Percentiles rank a stretch among this genome's conserved stretches.
Conservation (phyloP, 768 basidiomycete species). For the Leccinellum rugosiceps region DNA sequence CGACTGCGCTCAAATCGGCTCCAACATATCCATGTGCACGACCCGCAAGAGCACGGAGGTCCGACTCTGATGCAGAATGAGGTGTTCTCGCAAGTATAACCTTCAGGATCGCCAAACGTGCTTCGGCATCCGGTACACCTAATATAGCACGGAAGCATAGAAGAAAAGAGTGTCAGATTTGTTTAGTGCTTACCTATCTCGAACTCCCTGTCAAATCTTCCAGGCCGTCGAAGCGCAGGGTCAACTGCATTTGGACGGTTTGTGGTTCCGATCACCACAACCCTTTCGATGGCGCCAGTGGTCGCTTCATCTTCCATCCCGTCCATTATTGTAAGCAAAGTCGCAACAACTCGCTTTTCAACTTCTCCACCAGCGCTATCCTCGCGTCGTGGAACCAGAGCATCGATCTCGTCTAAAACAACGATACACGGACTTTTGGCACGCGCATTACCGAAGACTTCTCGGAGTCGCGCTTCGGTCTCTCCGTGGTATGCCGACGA, state of each 20-base stretch:
- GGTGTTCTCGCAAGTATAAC: constrained; percentile 83
- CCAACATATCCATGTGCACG: constrained; percentile 96
- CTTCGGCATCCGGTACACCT: constrained; percentile 89
- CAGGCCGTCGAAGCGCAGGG: constrained; percentile 85
- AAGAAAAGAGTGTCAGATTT: constrained; percentile 1
- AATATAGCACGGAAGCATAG: constrained; percentile 1
- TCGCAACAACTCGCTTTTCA: constrained; percentile 94
- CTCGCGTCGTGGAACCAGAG: constrained; percentile 86
- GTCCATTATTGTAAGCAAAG: constrained; percentile 90
- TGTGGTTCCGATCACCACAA: constrained; percentile 95
- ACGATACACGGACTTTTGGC: constrained; percentile 86
- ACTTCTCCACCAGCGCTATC: constrained; percentile 92
- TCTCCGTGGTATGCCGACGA: constrained; percentile 97
- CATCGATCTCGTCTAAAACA: constrained; percentile 94
- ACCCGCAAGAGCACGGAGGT: constrained; percentile 65
- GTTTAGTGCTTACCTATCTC: constrained; percentile 68
- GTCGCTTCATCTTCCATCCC: constrained; percentile 62
- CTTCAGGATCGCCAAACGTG: constrained; percentile 81
- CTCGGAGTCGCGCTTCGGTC: constrained; percentile 86
- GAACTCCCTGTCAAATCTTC: constrained; percentile 91
- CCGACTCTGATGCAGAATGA: constrained; percentile 56
- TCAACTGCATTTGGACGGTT: constrained; percentile 96
- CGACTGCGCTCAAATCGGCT: constrained; percentile 88
- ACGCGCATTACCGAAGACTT: constrained; percentile 84
- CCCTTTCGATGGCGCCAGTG: constrained; percentile 46